Base-by-base conservation (phyloP, 2,329 filamentous ascomycete species). In the Aureobasidium musti region DNA sequence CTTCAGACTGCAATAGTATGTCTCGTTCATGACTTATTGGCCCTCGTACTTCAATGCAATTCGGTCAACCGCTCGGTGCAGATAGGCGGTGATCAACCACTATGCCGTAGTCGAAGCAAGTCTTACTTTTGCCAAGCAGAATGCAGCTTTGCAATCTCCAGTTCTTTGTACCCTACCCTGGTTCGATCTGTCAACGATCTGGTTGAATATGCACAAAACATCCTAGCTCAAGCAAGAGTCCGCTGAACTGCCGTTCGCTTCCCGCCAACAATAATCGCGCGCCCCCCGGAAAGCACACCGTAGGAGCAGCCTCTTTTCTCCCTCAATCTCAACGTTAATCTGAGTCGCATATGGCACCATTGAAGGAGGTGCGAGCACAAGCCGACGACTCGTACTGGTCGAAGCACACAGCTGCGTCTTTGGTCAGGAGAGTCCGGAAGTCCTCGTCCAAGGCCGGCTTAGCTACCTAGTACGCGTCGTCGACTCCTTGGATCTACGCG, bases 171-270 rank as follows among this genome's bases (percentile, higher is more conserved):
- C 49, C 26, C 11, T 26, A 61, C 43, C 57, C 57, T 49, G 26
- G 57, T 47, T 61, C 39, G 53, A 59, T 59, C 33, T 43, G 37
- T 41, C n/a, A 33, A 30, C 28, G 33, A 56, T 56, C 53, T 41
- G 53, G 53, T 43, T 59, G 54, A 59, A 19, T 47, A 47, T 61
- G 57, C 57, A 49, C 41, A 61, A 49, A 61, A 47, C 28, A 61
- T 61, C 57, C 57, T 61, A 61, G 57, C 41, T 49, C 41, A 37
- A 35, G 28, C 35, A 43, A 57, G 33, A 57, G 53, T 41, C 57
- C 57, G 57, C 41, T 30, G 30, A 61, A 61, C 57, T 61, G 57
- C 57, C 57, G 57, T 41, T 45, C 54, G 54, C 54, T 59, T 59
- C 54, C 56, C 26, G n/a, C 41, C 57, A 49, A 61, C 57, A 49